These are phyloP conservation scores for Trametopsis cervina DNA, from an alignment of 768 basidiomycete genomes.

Conservation along the genomic window DNA sequence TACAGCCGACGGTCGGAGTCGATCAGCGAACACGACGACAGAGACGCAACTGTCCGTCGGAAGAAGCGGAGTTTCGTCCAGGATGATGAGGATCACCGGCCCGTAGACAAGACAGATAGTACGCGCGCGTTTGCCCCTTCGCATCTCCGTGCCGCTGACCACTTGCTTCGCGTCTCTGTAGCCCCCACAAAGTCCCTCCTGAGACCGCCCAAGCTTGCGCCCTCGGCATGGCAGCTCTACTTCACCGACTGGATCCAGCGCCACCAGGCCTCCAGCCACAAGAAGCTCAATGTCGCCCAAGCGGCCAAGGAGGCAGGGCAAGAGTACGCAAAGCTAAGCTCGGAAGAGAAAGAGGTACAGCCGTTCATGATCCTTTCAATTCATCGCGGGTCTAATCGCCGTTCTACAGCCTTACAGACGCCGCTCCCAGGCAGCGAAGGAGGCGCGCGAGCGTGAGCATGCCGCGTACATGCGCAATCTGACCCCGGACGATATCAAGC, in stretches of 20 bases:
- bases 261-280: conserved; percentile 68
- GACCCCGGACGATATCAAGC: conserved; percentile 91
- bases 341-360: conserved; percentile 78
- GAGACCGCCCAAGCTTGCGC: conserved; percentile 85
- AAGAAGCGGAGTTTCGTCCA: conserved; percentile 36
- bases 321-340: conserved; percentile 73
- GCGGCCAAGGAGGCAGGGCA: conserved; percentile 92
- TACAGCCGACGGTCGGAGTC: conserved; percentile 69
- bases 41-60: conserved; percentile 68
- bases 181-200: conserved; percentile 70
- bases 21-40: conserved; percentile 50
- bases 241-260: conserved; percentile 93
- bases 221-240: conserved; percentile 94
- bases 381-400: conserved; percentile 14
- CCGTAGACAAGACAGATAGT: conserved; percentile 15
- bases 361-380: conserved; percentile 17
- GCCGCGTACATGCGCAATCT: conserved; percentile 81
- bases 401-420: conserved; percentile 70
- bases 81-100: conserved; percentile 18
- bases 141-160: conserved; percentile 21
- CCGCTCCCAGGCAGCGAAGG: conserved; percentile 80
- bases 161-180: conserved; percentile 29
- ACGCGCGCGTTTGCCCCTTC: conserved; percentile 11
- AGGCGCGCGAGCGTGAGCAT: conserved; percentile 75
- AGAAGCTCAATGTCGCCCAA: conserved; percentile 92